These are phyloP conservation scores for Eucalyptus erythrocorys DNA, from an alignment of 345 rosid species.

Conservation along the genomic window DNA sequence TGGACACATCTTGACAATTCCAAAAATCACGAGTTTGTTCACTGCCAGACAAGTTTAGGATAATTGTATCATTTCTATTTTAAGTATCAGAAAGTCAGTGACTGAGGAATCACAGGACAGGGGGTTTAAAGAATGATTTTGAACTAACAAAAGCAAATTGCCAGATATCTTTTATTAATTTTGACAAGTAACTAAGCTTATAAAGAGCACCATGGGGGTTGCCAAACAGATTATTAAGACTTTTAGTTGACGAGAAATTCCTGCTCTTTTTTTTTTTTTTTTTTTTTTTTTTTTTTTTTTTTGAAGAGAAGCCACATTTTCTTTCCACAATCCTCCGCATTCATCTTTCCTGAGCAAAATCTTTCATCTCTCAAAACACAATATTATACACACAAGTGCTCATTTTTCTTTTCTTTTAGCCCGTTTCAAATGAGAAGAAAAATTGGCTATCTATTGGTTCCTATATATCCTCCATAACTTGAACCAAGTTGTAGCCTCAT, in stretches of 20 bases:
- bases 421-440: background rate
- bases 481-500: background rate
- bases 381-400: background rate
- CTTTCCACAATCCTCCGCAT: background rate
- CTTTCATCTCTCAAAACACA: background rate
- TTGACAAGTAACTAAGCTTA: background rate
- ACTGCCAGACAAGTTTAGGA: background rate
- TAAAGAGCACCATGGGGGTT: background rate
- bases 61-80: background rate
- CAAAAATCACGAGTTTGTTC: background rate
- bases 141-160: background rate
- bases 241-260: background rate
- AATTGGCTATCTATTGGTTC: background rate
- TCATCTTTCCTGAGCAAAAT: background rate
- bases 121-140: background rate
- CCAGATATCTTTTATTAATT: background rate
- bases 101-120: background rate
- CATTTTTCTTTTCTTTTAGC: background rate
- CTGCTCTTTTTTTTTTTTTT: background rate
- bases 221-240: background rate
- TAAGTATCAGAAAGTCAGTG: background rate
- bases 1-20: background rate
- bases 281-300: fast-evolving
- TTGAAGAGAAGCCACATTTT: background rate
- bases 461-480: background rate